Evolutionary conservation across 495 filamentous ascomycete species (phyloP).

Genomic region (Penicillium ochrochloron): DNA sequence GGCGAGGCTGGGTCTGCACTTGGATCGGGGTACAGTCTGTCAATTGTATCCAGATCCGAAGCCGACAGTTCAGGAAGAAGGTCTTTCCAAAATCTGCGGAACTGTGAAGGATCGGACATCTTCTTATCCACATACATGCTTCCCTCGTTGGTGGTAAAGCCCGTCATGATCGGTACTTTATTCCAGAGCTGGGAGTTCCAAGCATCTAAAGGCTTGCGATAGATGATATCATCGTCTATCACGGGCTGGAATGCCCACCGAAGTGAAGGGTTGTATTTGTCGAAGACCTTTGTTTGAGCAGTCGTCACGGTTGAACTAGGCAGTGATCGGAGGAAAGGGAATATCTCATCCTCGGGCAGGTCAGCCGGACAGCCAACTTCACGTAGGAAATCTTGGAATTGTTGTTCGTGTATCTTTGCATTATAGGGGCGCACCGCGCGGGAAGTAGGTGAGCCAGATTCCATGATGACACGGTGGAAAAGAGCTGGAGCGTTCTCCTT

Average conservation of each 20-base stretch:
- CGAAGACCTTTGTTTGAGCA: slow-evolving; percentile 57
- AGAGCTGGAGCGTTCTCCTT: slow-evolving; percentile 37
- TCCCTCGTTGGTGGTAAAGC: slow-evolving; percentile 70
- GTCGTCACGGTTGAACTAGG: slow-evolving; percentile 48
- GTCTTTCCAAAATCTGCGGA: slow-evolving; percentile 57
- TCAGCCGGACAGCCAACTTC: slow-evolving; percentile 43
- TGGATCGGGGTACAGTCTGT: slow-evolving; percentile 63
- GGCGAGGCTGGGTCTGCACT: slow-evolving; percentile 33
- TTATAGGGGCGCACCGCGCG: slow-evolving; percentile 60
- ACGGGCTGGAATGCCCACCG: slow-evolving; percentile 73
- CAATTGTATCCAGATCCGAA: slow-evolving; percentile 53
- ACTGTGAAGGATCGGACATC: slow-evolving; percentile 50
- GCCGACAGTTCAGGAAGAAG: slow-evolving; percentile 57
- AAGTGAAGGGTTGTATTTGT: slow-evolving; percentile 56
- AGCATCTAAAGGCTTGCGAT: slow-evolving; percentile 58
- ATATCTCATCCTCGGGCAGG: slow-evolving; percentile 48
- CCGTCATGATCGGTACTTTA: slow-evolving; percentile 65
- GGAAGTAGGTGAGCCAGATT: slow-evolving; percentile 66
- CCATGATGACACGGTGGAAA: slow-evolving; percentile 67
- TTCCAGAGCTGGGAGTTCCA: slow-evolving; percentile 58
- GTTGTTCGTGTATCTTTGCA: slow-evolving; percentile 60
- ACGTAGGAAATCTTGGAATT: slow-evolving; percentile 62
- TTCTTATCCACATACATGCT: slow-evolving; percentile 58
- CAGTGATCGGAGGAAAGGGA: slow-evolving; percentile 55
- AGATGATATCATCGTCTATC: slow-evolving; percentile 62